phyloP scores from a whole-genome alignment of 345 rosid species.

The Microcos paniculata region DNA sequence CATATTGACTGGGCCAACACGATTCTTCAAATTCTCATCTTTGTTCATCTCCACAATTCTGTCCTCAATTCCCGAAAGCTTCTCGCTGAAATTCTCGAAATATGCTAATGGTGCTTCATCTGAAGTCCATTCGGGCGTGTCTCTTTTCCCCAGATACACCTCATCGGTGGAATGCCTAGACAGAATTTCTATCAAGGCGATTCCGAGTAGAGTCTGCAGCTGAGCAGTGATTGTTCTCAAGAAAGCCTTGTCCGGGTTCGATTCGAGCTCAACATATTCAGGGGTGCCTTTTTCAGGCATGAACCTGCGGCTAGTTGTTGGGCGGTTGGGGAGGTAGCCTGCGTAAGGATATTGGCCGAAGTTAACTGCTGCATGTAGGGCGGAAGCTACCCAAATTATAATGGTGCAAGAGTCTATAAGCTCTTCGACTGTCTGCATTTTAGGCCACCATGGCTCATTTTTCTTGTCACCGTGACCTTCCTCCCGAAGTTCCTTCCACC shows the following conservation, averaged over 20 bases:
- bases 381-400: conserved; percentile 72
- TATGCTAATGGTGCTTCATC: not conserved
- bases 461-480: conserved; percentile 80
- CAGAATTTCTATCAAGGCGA: conserved; percentile 57
- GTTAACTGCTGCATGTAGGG: conserved; percentile 77
- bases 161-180: conserved; percentile 65
- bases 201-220: conserved; percentile 52
- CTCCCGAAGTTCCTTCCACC: conserved; percentile 80
- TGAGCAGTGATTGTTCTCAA: conserved; percentile 57
- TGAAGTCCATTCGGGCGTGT: not conserved
- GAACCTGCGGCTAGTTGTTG: conserved; percentile 54
- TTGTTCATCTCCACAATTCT: not conserved
- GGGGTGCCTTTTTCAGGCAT: conserved; percentile 61
- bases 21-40: conserved; percentile 38
- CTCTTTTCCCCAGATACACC: conserved; percentile 44
- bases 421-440: conserved; percentile 49
- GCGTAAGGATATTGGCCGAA: conserved; percentile 76
- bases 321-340: conserved; percentile 72
- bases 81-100: not conserved
- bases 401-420: conserved; percentile 61
- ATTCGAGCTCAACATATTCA: conserved; percentile 51
- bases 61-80: not conserved
- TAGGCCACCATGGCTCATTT: conserved; percentile 77
- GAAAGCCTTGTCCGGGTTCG: conserved; percentile 48
- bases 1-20: conserved; percentile 37